Conservation (phyloP, 176 grass and related monocot species). For the Puccinellia tenuiflora region DNA sequence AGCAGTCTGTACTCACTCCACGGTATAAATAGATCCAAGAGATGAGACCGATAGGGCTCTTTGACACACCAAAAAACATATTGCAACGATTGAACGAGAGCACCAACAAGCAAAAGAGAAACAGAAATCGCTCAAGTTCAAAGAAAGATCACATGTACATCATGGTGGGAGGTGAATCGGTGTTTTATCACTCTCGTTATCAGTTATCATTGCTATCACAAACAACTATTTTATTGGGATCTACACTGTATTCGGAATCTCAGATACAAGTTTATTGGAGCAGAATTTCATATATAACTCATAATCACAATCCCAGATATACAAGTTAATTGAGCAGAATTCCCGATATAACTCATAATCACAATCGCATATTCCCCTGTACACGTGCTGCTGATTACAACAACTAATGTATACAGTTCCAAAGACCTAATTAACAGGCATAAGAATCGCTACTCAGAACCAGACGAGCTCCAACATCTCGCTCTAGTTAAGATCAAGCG, state of each 20-base stretch:
- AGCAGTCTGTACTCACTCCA: not conserved
- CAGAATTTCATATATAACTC: not conserved
- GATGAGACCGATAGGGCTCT: not conserved
- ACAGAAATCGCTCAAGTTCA: not conserved
- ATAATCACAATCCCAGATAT: not conserved
- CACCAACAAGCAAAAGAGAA: not conserved
- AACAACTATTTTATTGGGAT: too few species aligned
- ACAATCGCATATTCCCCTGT: not conserved
- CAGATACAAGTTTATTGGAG: not conserved
- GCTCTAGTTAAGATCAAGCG: not conserved
- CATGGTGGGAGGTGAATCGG: too few species aligned
- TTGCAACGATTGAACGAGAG: too few species aligned
- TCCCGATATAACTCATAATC: not conserved
- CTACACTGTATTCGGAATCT: not conserved
- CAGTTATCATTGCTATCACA: too few species aligned
- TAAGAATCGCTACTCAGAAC: not conserved
- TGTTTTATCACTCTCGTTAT: too few species aligned
- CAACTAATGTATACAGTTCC: not conserved
- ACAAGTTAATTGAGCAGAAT: not conserved
- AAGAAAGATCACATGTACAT: too few species aligned
- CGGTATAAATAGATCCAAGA: not conserved
- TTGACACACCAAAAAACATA: not conserved
- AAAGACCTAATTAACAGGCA: not conserved
- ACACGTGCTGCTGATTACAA: not conserved
- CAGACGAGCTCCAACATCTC: not conserved